Conservation (phyloP, 2,329 filamentous ascomycete genomes). For the Mycosphaerella sp. region DNA sequence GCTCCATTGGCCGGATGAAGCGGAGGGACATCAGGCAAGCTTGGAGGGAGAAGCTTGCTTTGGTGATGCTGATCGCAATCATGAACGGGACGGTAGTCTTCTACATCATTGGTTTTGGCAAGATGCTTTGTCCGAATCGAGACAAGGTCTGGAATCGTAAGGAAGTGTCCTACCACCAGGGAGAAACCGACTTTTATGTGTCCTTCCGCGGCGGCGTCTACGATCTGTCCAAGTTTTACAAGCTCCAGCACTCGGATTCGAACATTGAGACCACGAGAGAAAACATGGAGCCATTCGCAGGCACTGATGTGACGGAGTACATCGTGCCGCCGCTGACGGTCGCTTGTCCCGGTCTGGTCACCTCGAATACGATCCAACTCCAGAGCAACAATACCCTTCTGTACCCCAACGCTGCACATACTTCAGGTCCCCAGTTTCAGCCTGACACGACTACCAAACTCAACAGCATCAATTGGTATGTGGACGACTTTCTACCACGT, state of each 20-base stretch:
- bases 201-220: conserved; percentile 85
- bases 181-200: conserved; percentile 75
- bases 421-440: conserved; percentile 57
- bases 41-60: conserved; percentile 89
- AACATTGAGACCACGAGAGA: conserved; percentile 51
- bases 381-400: conserved; percentile 58
- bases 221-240: conserved; percentile 86
- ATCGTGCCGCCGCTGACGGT: conserved; percentile 71
- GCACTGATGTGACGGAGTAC: conserved; percentile 74
- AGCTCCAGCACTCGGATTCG: conserved; percentile 72
- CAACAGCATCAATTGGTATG: conserved; percentile 68
- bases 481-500: conserved; percentile 62
- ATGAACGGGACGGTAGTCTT: conserved; percentile 80
- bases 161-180: conserved; percentile 65
- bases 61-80: conserved; percentile 73
- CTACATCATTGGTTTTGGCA: conserved; percentile 84
- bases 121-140: conserved; percentile 79
- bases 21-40: conserved; percentile 93
- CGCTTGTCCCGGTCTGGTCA: conserved; percentile 69
- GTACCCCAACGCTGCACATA: conserved; percentile 52
- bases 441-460: conserved; percentile 53
- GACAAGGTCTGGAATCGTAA: conserved; percentile 77
- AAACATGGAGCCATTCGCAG: conserved; percentile 72
- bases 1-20: conserved; percentile 88
- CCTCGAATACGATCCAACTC: conserved; percentile 51